Percentiles rank a stretch among this genome's conserved stretches.
phyloP scores from a whole-genome alignment of 2,329 filamentous ascomycete genomes.

The Tolypocladium ovalisporum region DNA sequence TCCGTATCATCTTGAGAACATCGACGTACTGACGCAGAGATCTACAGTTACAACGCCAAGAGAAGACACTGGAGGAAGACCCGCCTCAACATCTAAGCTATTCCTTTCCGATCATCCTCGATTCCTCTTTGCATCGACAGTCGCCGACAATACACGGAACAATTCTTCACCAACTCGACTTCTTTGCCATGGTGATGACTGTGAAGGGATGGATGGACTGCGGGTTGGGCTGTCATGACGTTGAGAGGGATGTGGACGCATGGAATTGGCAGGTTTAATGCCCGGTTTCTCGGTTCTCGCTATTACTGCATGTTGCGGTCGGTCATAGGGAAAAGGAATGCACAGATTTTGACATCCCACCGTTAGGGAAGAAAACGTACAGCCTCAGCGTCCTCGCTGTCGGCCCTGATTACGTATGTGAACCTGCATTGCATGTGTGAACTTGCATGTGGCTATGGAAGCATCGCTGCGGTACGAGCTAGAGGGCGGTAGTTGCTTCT shows the following conservation, averaged over 20 bases:
- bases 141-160: slow-evolving; percentile 10
- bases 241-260: slow-evolving; percentile 9
- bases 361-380: slow-evolving; percentile 1
- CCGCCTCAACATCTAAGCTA: slow-evolving; percentile 89
- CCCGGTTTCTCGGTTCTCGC: slow-evolving; percentile 26
- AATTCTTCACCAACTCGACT: neutral
- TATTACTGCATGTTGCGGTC: slow-evolving; percentile 34
- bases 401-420: no score
- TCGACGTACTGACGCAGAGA: slow-evolving; percentile 7
- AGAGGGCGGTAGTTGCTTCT: neutral
- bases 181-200: neutral
- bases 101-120: slow-evolving; percentile 30
- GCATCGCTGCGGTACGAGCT: no score
- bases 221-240: neutral
- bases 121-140: slow-evolving; percentile 13
- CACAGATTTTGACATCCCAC: slow-evolving; percentile 24
- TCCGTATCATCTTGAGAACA: neutral
- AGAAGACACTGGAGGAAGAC: slow-evolving; percentile 99
- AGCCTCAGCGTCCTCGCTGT: neutral
- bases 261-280: slow-evolving; percentile 18
- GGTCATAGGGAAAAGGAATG: slow-evolving; percentile 36
- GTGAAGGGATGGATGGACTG: slow-evolving; percentile 1
- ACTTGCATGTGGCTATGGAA: neutral
- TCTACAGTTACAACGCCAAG: slow-evolving; percentile 95
- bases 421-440: neutral